Evolutionary conservation across 495 filamentous ascomycete species (phyloP).

Genomic region (Articulospora tetracladia): DNA sequence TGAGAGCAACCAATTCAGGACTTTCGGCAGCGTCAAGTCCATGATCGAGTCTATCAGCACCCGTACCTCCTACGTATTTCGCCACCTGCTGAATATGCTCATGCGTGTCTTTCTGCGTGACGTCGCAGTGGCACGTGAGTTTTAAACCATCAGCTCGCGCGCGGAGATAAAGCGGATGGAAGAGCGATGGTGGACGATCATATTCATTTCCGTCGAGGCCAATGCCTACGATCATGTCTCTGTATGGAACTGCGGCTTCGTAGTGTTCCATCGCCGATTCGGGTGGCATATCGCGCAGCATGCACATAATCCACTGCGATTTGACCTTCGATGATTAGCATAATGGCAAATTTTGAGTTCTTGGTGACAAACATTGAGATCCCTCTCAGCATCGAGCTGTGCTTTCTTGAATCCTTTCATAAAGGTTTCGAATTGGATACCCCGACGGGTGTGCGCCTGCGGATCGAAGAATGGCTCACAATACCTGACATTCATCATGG

Average conservation of each 20-base stretch:
- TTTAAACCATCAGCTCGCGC: conserved; percentile 48
- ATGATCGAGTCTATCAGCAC: conserved; percentile 57
- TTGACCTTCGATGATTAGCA: conserved; percentile 12
- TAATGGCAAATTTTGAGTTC: background rate
- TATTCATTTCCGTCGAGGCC: conserved; percentile 67
- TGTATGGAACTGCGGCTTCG: conserved; percentile 37
- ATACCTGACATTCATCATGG: conserved; percentile 60
- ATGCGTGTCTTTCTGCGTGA: conserved; percentile 67
- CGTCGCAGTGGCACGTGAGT: conserved; percentile 57
- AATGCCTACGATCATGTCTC: conserved; percentile 52
- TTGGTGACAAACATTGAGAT: conserved; percentile 50
- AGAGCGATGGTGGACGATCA: conserved; percentile 57
- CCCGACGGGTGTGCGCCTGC: conserved; percentile 63
- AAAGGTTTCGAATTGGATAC: conserved; percentile 54
- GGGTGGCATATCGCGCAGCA: conserved; percentile 65
- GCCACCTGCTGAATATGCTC: conserved; percentile 60
- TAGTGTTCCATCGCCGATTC: conserved; percentile 45
- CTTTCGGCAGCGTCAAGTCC: conserved; percentile 62
- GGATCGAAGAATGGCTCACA: conserved; percentile 78
- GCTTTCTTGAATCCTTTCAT: conserved; percentile 55
- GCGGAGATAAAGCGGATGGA: conserved; percentile 49
- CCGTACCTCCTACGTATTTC: conserved; percentile 45
- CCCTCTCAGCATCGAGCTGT: conserved; percentile 51
- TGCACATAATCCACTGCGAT: conserved; percentile 56
- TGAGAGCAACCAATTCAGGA: conserved; percentile 46